Base-by-base conservation (phyloP, 2,329 filamentous ascomycete species). In the Botrytis porri region DNA sequence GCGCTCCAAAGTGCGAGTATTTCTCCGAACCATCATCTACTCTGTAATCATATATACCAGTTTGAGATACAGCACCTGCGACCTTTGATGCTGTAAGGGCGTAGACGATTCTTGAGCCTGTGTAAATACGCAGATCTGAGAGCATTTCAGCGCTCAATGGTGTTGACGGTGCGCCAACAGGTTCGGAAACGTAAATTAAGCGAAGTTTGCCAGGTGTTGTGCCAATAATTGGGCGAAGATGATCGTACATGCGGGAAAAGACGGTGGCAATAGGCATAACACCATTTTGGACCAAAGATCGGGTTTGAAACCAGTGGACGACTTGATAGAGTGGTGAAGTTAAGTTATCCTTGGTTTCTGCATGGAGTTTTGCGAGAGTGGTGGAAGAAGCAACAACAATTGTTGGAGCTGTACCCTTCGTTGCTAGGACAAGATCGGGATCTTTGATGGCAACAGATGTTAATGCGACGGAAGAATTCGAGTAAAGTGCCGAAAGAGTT, bases 61-160 rank as follows among this genome's bases (percentile, higher is more conserved):
- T 97, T 83, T 98, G 95, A 1, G 92, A 86, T n/a, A 97, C 88
- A 0, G 95, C 92, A 54, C 96, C 96, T 3, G 95, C 95, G n/a
- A 98, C 93, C 74, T 89, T 88, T 37, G 93, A 85, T 0, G 92
- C 90, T 29, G 94, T 92, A 71, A 99, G 86, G 4, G 94, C 95
- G 81, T 98, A 97, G 69, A 97, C 86, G 73, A 98, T 86, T 69
- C 94, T 89, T 2, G 94, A 91, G 41, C 92, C 89, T 2, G 92
- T 93, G 81, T 94, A 93, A 70, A 97, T 87, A 63, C 95, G 90
- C 73, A 98, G 83, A 79, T 98, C 93, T 0, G 92, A 93, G 59
- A 98, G 85, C 69, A 90, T 88, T 35, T 87, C 83, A 4, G 92
- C 89, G 59, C 88, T 92, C 20, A 98, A 84, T 1, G 88, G 86